phyloP scores from a whole-genome alignment of 345 rosid genomes.

The Eutrema heterophyllum region DNA sequence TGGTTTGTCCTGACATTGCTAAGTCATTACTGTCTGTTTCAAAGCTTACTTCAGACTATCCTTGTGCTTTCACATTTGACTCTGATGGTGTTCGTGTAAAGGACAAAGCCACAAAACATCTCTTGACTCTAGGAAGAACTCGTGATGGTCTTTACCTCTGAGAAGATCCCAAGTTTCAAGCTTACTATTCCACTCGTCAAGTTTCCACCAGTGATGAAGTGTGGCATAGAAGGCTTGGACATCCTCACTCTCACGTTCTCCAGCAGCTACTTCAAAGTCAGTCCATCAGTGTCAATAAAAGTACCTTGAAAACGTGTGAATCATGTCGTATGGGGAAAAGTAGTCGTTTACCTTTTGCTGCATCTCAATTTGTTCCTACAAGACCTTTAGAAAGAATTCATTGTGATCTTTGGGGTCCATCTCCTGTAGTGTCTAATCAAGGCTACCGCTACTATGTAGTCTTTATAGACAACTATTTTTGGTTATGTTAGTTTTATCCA shows the following conservation, averaged over 20 bases:
- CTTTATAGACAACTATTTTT: no score
- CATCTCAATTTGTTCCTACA: not conserved
- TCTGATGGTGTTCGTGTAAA: not conserved
- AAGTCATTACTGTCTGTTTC: not conserved
- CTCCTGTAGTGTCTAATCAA: not conserved
- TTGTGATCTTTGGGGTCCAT: not conserved
- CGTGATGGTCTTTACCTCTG: not conserved
- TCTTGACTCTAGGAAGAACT: not conserved
- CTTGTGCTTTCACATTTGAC: not conserved
- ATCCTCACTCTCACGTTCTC: not conserved
- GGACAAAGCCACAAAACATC: not conserved
- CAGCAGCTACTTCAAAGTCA: not conserved
- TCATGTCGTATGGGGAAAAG: not conserved
- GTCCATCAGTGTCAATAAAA: no score
- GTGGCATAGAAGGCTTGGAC: not conserved
- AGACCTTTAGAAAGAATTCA: not conserved
- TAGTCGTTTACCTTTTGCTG: not conserved
- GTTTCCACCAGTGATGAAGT: not conserved
- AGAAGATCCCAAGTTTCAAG: not conserved
- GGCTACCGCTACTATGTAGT: no score
- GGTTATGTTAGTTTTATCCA: no score
- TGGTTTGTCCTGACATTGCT: not conserved
- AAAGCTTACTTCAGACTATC: not conserved
- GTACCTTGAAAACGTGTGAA: not conserved
- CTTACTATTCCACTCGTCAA: not conserved